Evolutionary conservation across 2,329 filamentous ascomycete genomes (phyloP), one percentile per base, ranked within the genome.

Genomic region (Metarhizium sp.): DNA sequence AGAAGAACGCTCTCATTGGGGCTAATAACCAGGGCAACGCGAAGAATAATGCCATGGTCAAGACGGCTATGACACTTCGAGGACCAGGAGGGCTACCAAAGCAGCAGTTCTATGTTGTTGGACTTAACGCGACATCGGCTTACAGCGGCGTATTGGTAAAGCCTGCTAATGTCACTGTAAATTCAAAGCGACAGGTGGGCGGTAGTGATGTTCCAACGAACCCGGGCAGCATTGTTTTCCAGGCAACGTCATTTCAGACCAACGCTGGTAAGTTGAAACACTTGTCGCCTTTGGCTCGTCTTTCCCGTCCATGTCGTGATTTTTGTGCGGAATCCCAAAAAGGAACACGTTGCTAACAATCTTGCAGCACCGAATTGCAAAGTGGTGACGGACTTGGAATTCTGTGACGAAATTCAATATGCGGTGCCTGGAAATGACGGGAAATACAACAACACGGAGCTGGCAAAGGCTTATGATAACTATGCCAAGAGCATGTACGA

Each of bases 381-480:
- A 57, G 79, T 99, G 45, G 78, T 97, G 49, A 92, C 86, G 69
- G 86, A 95, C 65, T 82, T 99, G n/a, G 77, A 84, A 0, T 95
- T 97, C 69, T 99, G 94, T 73, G 81, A 86, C 61, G 84, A 92
- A 63, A 87, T 92, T 50, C 90, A 92, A 52, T 96, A 96, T 67
- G 88, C 92, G 6, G 94, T 96, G 0, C 94, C 94, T 0, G 85
- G 87, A 45, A 95, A 95, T 64, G 78, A 82, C 2, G 71, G 75
- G 40, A 81, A 75, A 49, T 85, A 83, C 60, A 75, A 80, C 53
- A 83, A 84, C 62, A 75, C 79, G 2, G 73, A 76, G 18, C 79
- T 99, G 8, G 84, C 81, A 4, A 71, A 76, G 3, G 81, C 87
- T 56, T 99, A 97, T 74, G 92, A 99, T 69, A 72, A 82, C 48